Evolutionary conservation across 2,329 filamentous ascomycete genomes (phyloP).

Genomic region (Neofusicoccum sp.): DNA sequence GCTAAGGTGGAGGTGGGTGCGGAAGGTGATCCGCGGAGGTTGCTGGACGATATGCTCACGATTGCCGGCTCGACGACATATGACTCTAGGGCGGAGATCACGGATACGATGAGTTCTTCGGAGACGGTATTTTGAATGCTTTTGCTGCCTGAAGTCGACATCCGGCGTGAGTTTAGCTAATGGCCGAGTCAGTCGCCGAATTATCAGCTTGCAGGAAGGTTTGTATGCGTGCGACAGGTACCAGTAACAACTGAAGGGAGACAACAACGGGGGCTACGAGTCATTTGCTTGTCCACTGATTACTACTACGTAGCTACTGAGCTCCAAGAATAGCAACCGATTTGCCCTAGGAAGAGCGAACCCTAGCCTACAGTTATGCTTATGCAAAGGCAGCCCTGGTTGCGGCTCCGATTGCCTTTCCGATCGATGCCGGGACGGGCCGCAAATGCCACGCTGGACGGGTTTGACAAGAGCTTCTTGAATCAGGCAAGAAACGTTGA

Average conservation of each 20-base stretch:
- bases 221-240: too few species aligned
- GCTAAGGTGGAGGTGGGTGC: conserved; percentile 30
- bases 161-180: neutral
- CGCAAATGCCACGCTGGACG: neutral
- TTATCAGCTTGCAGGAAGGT: too few species aligned
- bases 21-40: conserved; percentile 31
- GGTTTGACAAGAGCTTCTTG: neutral
- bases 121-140: neutral
- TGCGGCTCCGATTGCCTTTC: conserved; percentile 7
- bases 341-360: neutral
- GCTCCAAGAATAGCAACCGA: neutral
- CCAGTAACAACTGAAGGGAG: too few species aligned
- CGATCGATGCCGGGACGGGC: conserved; percentile 10
- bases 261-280: too few species aligned
- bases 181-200: neutral
- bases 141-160: too few species aligned
- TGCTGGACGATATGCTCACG: conserved; percentile 39
- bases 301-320: too few species aligned
- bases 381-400: neutral
- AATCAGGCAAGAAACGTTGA: neutral
- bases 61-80: neutral
- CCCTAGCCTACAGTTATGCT: neutral
- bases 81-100: neutral
- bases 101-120: neutral
- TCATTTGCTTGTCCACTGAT: too few species aligned